These are phyloP conservation scores for Lichtheimia corymbifera DNA, from an alignment of 371 early-diverging fungal genomes.

Conservation along the genomic window DNA sequence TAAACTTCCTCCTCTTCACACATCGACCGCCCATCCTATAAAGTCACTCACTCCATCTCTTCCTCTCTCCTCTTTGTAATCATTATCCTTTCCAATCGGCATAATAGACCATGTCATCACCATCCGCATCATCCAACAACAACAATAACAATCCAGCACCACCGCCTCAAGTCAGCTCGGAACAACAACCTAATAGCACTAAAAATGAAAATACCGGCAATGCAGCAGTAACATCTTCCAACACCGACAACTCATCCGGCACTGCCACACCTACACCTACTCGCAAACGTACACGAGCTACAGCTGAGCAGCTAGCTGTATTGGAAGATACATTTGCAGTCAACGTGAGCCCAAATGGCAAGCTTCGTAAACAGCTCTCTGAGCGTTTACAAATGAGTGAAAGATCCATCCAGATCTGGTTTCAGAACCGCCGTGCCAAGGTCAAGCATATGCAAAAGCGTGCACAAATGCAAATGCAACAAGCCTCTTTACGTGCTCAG, in stretches of 20 bases:
- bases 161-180: too few species aligned
- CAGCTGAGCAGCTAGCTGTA: constrained; percentile 73
- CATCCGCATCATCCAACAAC: too few species aligned
- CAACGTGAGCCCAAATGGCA: constrained; percentile 75
- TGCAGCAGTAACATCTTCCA: constrained; percentile 6
- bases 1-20: background rate
- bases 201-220: too few species aligned
- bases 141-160: too few species aligned
- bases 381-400: constrained; percentile 90
- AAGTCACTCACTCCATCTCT: background rate
- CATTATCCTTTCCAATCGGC: background rate
- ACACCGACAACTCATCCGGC: background rate
- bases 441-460: constrained; percentile 75
- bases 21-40: background rate
- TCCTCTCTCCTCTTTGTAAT: background rate
- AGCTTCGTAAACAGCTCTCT: constrained; percentile 84
- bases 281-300: constrained; percentile 72
- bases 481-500: constrained; percentile 36
- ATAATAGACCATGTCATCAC: too few species aligned
- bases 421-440: constrained; percentile 98
- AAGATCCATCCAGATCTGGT: constrained; percentile 98
- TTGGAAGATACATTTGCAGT: constrained; percentile 76
- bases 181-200: too few species aligned
- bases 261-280: constrained; percentile 7
- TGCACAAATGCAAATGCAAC: constrained; percentile 52